phyloP scores from a whole-genome alignment of 352 stramenopile genomes.

The Stramenopiles sp. region DNA sequence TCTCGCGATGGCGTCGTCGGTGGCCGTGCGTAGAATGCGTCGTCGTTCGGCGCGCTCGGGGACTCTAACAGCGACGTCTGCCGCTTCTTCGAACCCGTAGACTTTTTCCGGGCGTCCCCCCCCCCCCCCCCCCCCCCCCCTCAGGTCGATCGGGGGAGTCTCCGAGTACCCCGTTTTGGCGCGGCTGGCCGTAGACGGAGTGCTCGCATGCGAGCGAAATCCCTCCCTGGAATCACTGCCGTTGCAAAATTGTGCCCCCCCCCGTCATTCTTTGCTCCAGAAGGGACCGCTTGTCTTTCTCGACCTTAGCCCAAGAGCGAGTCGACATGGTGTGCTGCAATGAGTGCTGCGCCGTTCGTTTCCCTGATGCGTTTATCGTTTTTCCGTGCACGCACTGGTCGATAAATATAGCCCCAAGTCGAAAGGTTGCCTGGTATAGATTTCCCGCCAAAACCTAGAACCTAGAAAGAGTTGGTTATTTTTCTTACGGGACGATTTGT shows the following conservation, averaged over 20 bases:
- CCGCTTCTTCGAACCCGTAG: neutral
- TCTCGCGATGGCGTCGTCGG: too few relatives aligned
- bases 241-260: neutral
- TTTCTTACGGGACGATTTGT: too few relatives aligned
- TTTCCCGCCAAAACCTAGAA: too few relatives aligned
- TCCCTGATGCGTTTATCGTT: too few relatives aligned
- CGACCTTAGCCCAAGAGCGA: neutral
- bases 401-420: too few relatives aligned
- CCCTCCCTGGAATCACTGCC: slow-evolving; percentile 9
- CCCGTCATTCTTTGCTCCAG: slow-evolving; percentile 6
- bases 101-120: neutral
- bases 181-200: neutral
- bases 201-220: neutral
- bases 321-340: too few relatives aligned
- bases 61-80: neutral
- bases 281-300: neutral
- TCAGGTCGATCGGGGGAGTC: neutral
- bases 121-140: neutral
- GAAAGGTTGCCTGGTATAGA: too few relatives aligned
- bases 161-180: neutral
- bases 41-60: too few relatives aligned
- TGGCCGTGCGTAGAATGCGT: too few relatives aligned
- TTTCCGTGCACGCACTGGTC: too few relatives aligned
- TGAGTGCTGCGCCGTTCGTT: too few relatives aligned
- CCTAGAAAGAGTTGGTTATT: too few relatives aligned